Evolutionary conservation across 2,329 filamentous ascomycete genomes (phyloP), one percentile per base, ranked within the genome.

Genomic region (Cladosporium colombiae): DNA sequence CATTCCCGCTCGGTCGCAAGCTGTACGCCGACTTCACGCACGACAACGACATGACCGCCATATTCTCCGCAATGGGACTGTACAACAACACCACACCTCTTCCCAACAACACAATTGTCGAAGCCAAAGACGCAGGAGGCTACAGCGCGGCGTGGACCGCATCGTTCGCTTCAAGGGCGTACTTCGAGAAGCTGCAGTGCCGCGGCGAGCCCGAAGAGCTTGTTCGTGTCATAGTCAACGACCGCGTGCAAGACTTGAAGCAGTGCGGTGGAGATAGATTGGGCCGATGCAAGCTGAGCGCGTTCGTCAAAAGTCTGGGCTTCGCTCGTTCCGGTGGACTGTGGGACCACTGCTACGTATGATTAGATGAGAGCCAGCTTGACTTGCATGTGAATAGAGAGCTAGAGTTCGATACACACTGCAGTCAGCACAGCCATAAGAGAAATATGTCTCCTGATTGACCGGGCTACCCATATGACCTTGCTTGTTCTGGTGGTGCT

Each of bases 1-100:
- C 91, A 0, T 97, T 97, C 73, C 93, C 93, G 0, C 80, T 96
- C 0, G 83, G 78, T 27, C 76, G 77, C 33, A 72, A 85, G 13
- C 79, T 97, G 1, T 97, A 96, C 74, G 93, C 92, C 0, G 93
- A 97, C 78, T 97, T 97, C 75, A 91, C 89, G 68, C 93, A 97
- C 78, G 93, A 97, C 78, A 97, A 96, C 76, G 88, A 90, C 74
- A 92, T 97, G 88, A 87, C 86, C 33, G 85, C 85, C 8, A 87
- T 96, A 7, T 91, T 91, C 74, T 88, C 87, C 5, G 92, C 92
- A 0, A 75, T 97, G 69, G 91, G 92, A 0, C 80, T 97, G 29
- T 96, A 92, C 79, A 91, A 93, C 70, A 79, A 78, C 52, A 91
- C 87, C 0, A 73, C 75, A 16, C 80, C 83, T 13, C 74, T 83